Base-by-base conservation (phyloP, 1,284 basidiomycete species). In the Naganishia albida region DNA sequence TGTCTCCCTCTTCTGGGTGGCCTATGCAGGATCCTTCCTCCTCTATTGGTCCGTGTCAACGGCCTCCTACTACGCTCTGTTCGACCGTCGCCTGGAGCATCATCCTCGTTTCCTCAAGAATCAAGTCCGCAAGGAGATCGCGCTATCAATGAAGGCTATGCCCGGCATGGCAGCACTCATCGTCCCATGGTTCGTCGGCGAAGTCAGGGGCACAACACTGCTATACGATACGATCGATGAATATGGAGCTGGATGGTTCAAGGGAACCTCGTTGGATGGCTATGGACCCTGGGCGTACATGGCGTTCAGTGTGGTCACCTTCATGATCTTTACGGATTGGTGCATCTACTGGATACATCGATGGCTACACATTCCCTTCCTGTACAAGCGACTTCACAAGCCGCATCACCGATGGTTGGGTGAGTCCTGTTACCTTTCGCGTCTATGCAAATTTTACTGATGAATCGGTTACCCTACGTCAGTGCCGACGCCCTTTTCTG, bases 371-470 rank as follows among this genome's bases (percentile, higher is more conserved):
- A 84, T 90, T 70, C 95, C 94, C 0, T 68, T 83, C 26, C 75
- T 96, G 66, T 99, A 99, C 84, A 98, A 95, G 79, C 82, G 85
- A 71, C 73, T 97, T 57, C 94, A 96, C 80, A 97, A 96, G 80
- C 92, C 94, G 0, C 95, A 99, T 79, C 95, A 99, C 84, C 96
- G 92, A 80, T 99, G 96, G 96, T 84, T 98, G 71, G 86, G 91
- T 93, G 77, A 69, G 90, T 85, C 7, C 20, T 44, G 34, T 34
- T 4, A 34, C 34, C 6, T 34, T 34, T 34, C 34, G 6, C 34
- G 26, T 42, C 15, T 23, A 49, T 0, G 20, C 0, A 65, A 23
- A 51, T 62, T 39, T 48, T 25, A n/a, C 50, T 20, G 55, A 63
- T 38, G 46, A 49, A 28, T 48, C 44, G 54, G 42, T 56, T 51